Percentiles rank a stretch among this genome's conserved stretches.
phyloP scores from a whole-genome alignment of 2,329 filamentous ascomycete species.

The Calonectria ilicicola region DNA sequence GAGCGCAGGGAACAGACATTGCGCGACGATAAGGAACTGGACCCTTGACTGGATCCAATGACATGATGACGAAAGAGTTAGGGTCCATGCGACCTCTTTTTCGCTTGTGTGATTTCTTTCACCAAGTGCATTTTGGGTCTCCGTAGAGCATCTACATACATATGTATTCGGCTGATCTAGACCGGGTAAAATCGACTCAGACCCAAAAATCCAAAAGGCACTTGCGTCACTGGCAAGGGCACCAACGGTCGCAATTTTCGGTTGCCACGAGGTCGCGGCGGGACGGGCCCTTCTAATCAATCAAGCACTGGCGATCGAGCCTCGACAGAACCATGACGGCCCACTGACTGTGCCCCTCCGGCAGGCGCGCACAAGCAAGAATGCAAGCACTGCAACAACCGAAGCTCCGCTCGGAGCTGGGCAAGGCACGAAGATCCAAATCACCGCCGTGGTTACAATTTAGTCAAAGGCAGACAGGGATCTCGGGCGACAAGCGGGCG shows the following conservation, averaged over 20 bases:
- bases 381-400: neutral
- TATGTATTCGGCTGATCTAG: neutral
- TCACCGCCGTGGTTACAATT: slow-evolving; percentile 8
- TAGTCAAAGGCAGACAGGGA: neutral
- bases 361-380: neutral
- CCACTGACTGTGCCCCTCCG: neutral
- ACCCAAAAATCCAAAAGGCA: slow-evolving; percentile 9
- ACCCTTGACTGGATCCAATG: neutral
- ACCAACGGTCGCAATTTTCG: neutral
- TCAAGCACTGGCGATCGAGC: neutral
- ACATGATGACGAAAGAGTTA: neutral
- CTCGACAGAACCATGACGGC: slow-evolving; percentile 1
- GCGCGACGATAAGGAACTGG: neutral
- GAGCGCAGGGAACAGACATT: neutral
- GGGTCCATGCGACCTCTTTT: neutral
- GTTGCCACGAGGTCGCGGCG: slow-evolving; percentile 15
- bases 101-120: neutral
- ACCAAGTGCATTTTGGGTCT: neutral
- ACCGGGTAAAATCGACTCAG: neutral
- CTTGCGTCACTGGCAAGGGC: slow-evolving; percentile 12
- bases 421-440: slow-evolving; percentile 24
- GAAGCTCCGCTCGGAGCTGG: neutral
- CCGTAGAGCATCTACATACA: neutral
- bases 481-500: neutral
- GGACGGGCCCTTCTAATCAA: slow-evolving; percentile 7